Evolutionary conservation across 2,329 filamentous ascomycete species (phyloP).

Genomic region (Dissoconium aciculare): DNA sequence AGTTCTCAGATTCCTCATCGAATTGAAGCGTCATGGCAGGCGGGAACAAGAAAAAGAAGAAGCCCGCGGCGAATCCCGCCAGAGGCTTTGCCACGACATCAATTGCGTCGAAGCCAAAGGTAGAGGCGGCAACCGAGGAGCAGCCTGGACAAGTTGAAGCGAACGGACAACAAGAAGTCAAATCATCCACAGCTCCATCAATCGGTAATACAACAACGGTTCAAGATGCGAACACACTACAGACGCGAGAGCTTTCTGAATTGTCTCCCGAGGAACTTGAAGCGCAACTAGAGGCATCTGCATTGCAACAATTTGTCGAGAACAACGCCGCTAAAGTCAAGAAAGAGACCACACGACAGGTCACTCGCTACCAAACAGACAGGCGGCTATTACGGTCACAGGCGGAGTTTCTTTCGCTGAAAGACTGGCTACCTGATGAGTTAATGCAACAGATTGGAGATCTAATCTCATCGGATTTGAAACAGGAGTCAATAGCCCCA

Average conservation of each 20-base stretch:
- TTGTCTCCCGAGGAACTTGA: slow-evolving; percentile 82
- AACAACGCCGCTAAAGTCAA: slow-evolving; percentile 66
- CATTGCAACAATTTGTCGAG: slow-evolving; percentile 75
- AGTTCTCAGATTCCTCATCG: too few species aligned
- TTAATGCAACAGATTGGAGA: slow-evolving; percentile 64
- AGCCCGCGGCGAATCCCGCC: slow-evolving; percentile 71
- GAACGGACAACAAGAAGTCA: slow-evolving; percentile 17
- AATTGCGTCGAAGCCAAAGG: slow-evolving; percentile 54
- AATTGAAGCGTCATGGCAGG: slow-evolving; percentile 15
- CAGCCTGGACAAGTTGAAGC: too few species aligned
- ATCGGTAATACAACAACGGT: slow-evolving; percentile 16
- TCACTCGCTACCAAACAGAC: slow-evolving; percentile 68
- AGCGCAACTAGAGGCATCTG: slow-evolving; percentile 73
- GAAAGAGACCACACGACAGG: slow-evolving; percentile 64
- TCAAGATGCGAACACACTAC: slow-evolving; percentile 9
- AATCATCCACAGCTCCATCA: slow-evolving; percentile 14
- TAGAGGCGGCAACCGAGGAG: slow-evolving; percentile 21
- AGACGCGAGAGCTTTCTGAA: slow-evolving; percentile 30
- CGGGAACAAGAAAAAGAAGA: slow-evolving; percentile 63
- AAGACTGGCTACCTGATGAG: slow-evolving; percentile 68
- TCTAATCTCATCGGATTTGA: slow-evolving; percentile 48
- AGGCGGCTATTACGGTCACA: slow-evolving; percentile 66
- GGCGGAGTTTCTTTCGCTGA: slow-evolving; percentile 54
- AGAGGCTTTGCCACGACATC: slow-evolving; percentile 91
- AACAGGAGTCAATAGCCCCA: slow-evolving; percentile 25